phyloP scores from a whole-genome alignment of 139 green algal genomes.

The Chlamydomonas sp. region DNA sequence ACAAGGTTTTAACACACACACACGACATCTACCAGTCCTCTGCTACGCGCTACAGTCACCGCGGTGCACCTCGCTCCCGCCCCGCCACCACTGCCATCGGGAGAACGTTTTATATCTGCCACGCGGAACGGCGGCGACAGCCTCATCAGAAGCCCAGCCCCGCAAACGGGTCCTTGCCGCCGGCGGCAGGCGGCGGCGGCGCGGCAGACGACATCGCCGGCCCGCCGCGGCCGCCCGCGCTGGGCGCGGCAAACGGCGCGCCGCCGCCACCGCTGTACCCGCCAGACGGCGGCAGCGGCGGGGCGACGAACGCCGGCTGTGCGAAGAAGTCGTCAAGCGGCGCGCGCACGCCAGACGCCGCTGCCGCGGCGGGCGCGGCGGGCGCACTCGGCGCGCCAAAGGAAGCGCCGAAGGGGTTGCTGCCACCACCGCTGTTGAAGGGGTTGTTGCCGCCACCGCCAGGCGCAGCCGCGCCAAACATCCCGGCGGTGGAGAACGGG shows the following conservation, averaged over 20 bases:
- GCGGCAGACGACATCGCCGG: background rate
- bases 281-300: background rate
- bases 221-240: too few species aligned
- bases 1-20: too few species aligned
- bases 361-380: background rate
- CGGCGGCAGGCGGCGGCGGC: background rate
- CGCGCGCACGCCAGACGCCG: too few species aligned
- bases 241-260: background rate
- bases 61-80: too few species aligned
- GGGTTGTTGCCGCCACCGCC: background rate
- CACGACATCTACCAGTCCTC: too few species aligned
- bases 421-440: background rate
- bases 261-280: background rate
- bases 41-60: too few species aligned
- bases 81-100: too few species aligned
- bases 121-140: too few species aligned
- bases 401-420: background rate
- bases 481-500: background rate
- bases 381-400: background rate
- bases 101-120: too few species aligned
- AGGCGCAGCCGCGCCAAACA: background rate
- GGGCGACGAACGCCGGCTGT: background rate
- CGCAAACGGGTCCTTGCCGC: conserved; percentile 4
- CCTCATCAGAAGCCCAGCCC: conserved; percentile 15
- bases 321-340: conserved; percentile 11